Percentiles rank a stretch among this genome's conserved stretches.
Evolutionary conservation across 1,284 basidiomycete species (phyloP).

Genomic region (Cutaneotrichosporon curvatum): DNA sequence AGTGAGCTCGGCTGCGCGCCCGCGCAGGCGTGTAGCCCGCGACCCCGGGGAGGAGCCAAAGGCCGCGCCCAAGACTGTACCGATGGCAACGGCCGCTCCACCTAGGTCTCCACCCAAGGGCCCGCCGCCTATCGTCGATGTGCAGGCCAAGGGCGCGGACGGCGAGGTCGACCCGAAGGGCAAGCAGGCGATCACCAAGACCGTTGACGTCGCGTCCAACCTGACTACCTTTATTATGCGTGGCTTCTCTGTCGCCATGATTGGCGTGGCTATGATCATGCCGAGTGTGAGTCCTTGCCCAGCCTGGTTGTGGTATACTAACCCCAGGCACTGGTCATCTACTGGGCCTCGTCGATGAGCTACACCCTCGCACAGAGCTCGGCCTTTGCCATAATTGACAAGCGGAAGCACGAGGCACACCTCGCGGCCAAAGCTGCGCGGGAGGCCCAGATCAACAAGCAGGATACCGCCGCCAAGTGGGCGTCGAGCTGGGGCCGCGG

Average conservation of each 20-base stretch:
- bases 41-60: no score
- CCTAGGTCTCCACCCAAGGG: no score
- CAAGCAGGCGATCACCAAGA: not conserved
- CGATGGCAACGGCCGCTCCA: no score
- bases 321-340: conserved; percentile 48
- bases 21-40: no score
- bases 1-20: no score
- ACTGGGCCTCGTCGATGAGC: conserved; percentile 50
- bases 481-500: not conserved
- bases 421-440: not conserved
- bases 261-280: conserved; percentile 2
- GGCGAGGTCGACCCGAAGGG: not conserved
- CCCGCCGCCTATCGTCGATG: no score
- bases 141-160: no score
- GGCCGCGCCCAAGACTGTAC: no score
- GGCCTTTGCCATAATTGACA: conserved; percentile 14
- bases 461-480: not conserved
- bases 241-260: not conserved
- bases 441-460: no score
- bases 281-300: conserved; percentile 32
- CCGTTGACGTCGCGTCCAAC: not conserved
- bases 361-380: conserved; percentile 48
- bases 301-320: no score
- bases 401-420: not conserved
- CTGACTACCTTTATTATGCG: not conserved